These are phyloP conservation scores for Emergomyces africanus DNA, from an alignment of 2,329 filamentous ascomycete species.

Conservation along the genomic window DNA sequence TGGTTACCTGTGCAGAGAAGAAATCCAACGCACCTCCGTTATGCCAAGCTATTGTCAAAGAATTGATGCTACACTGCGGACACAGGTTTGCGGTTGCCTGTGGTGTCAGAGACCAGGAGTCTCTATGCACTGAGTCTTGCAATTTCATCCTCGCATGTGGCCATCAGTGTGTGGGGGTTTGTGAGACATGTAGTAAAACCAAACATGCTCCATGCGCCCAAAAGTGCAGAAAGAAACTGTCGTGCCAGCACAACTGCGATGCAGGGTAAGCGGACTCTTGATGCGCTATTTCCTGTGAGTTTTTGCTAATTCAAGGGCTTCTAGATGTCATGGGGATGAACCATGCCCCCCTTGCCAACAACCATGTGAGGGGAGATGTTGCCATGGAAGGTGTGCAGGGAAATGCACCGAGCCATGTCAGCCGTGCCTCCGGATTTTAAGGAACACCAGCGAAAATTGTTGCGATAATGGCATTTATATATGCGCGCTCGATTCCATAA, in stretches of 20 bases:
- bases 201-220: slow-evolving; percentile 5
- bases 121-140: slow-evolving; percentile 6
- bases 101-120: slow-evolving; percentile 5
- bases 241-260: slow-evolving; percentile 12
- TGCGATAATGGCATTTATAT: not conserved
- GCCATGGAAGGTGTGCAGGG: slow-evolving; percentile 12
- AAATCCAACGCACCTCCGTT: slow-evolving; percentile 3
- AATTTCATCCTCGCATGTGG: slow-evolving; percentile 7
- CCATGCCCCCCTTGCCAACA: slow-evolving; percentile 13
- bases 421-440: slow-evolving; percentile 9
- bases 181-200: slow-evolving; percentile 4
- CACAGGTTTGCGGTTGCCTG: slow-evolving; percentile 11
- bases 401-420: slow-evolving; percentile 12
- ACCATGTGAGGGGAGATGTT: slow-evolving; percentile 10
- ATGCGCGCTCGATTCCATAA: not conserved
- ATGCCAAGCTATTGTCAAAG: slow-evolving; percentile 8
- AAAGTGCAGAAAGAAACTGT: slow-evolving; percentile 8
- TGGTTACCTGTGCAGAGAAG: slow-evolving; percentile 10
- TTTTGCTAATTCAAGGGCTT: not conserved
- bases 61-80: slow-evolving; percentile 9
- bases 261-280: slow-evolving; percentile 5
- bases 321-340: slow-evolving; percentile 9
- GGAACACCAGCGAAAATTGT: slow-evolving; percentile 7
- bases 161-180: slow-evolving; percentile 7
- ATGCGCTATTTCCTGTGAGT: not conserved